These are phyloP conservation scores for Collybia nuda DNA, from an alignment of 768 basidiomycete genomes.

Conservation along the genomic window DNA sequence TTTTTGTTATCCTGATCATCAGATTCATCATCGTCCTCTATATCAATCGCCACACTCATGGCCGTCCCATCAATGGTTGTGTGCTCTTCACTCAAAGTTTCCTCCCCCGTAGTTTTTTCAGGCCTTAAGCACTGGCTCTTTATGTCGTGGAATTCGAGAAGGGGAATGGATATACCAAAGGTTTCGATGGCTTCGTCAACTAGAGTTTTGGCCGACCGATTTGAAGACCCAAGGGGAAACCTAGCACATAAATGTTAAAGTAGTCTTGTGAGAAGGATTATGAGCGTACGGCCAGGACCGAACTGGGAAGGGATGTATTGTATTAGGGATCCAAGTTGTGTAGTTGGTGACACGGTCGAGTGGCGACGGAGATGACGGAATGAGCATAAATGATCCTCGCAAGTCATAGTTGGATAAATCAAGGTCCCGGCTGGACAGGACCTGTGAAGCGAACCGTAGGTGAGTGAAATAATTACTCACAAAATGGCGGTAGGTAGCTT, in stretches of 20 bases:
- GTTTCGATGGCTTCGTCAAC: constrained; percentile 29
- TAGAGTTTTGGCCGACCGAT: constrained; percentile 15
- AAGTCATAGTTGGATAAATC: constrained; percentile 30
- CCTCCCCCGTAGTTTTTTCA: not conserved
- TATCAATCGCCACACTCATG: not conserved
- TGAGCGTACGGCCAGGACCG: constrained; percentile 27
- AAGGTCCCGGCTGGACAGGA: constrained; percentile 16
- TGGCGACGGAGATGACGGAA: constrained; percentile 29
- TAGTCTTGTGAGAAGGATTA: not conserved
- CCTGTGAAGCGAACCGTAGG: not conserved
- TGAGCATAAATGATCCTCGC: constrained; percentile 34
- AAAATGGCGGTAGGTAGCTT: constrained; percentile 28
- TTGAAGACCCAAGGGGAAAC: constrained; percentile 20
- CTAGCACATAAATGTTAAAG: constrained; percentile 6
- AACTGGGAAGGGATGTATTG: constrained; percentile 20
- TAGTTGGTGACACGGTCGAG: constrained; percentile 26
- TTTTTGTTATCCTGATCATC: constrained; percentile 5
- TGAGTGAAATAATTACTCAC: constrained; percentile 16
- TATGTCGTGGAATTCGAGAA: constrained; percentile 31
- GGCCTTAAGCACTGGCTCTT: constrained; percentile 17
- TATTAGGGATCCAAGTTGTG: constrained; percentile 28
- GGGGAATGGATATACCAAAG: constrained; percentile 31
- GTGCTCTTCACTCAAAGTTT: no score
- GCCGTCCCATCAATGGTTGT: no score
- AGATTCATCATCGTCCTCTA: constrained; percentile 12